Evolutionary conservation across 2,329 filamentous ascomycete genomes (phyloP).

Genomic region (Cercospora nicotianae): DNA sequence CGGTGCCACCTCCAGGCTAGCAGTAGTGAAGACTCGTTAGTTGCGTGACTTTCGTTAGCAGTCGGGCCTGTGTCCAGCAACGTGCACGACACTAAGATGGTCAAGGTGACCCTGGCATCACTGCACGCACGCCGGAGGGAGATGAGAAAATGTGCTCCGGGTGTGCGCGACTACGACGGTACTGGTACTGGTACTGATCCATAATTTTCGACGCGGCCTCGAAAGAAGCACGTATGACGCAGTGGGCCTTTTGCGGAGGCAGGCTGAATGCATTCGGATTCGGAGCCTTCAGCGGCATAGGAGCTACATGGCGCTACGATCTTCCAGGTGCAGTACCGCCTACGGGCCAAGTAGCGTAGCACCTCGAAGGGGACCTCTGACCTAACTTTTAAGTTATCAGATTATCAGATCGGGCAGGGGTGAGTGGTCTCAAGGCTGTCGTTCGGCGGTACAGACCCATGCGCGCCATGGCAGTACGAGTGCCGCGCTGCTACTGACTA

Average conservation of each 20-base stretch:
- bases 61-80: neutral
- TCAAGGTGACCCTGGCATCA: neutral
- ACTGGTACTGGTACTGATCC: neutral
- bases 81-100: neutral
- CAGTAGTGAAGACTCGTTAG: neutral
- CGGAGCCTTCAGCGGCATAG: neutral
- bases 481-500: neutral
- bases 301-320: neutral
- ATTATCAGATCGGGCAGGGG: constrained; percentile 1
- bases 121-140: neutral
- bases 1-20: neutral
- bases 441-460: neutral
- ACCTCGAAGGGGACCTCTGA: neutral
- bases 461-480: neutral
- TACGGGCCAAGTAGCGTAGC: neutral
- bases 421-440: neutral
- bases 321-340: neutral
- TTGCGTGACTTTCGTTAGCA: neutral
- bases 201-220: neutral
- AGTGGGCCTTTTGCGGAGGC: neutral
- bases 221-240: neutral
- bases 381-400: constrained; percentile 6
- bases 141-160: neutral
- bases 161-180: neutral
- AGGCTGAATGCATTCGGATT: constrained; percentile 1